Evolutionary conservation across 2,329 filamentous ascomycete genomes (phyloP).

Genomic region (Claviceps monticola): DNA sequence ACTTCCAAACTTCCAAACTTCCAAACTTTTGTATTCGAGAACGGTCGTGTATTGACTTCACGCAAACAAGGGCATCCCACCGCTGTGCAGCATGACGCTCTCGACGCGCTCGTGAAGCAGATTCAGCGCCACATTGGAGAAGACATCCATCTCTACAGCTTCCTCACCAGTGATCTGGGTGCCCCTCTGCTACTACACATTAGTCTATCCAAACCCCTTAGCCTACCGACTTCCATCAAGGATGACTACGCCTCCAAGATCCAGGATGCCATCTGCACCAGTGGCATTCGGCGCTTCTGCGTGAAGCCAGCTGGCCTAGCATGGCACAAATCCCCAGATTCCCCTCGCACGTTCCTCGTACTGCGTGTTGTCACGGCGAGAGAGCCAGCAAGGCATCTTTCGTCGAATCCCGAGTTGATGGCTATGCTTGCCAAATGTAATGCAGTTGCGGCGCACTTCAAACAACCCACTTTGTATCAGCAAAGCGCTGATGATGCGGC

Average conservation of each 20-base stretch:
- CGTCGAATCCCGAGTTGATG: constrained; percentile 39
- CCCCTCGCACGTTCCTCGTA: constrained; percentile 74
- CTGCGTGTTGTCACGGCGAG: constrained; percentile 38
- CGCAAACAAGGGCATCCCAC: constrained; percentile 39
- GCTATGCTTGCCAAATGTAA: constrained; percentile 56
- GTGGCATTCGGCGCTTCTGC: constrained; percentile 19
- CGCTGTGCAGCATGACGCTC: constrained; percentile 28
- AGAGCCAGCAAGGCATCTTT: constrained; percentile 1
- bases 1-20: too few species aligned
- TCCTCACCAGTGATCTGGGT: constrained; percentile 65
- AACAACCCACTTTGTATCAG: constrained; percentile 59
- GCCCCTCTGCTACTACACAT: constrained; percentile 74
- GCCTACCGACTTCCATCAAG: constrained; percentile 59
- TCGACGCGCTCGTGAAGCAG: constrained; percentile 28
- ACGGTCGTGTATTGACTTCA: background rate
- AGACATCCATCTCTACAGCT: constrained; percentile 41
- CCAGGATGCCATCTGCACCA: constrained; percentile 22
- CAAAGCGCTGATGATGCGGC: constrained; percentile 12
- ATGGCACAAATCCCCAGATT: constrained; percentile 40
- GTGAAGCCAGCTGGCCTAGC: constrained; percentile 26
- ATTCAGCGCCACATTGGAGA: constrained; percentile 20
- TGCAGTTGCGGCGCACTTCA: constrained; percentile 39
- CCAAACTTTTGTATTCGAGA: too few species aligned
- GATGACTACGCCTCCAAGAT: constrained; percentile 50
- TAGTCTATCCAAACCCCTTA: constrained; percentile 72